Percentiles rank a stretch among this genome's conserved stretches.
Evolutionary conservation across 257 asterid species (phyloP).

Genomic region (Galeopsis tetrahit): DNA sequence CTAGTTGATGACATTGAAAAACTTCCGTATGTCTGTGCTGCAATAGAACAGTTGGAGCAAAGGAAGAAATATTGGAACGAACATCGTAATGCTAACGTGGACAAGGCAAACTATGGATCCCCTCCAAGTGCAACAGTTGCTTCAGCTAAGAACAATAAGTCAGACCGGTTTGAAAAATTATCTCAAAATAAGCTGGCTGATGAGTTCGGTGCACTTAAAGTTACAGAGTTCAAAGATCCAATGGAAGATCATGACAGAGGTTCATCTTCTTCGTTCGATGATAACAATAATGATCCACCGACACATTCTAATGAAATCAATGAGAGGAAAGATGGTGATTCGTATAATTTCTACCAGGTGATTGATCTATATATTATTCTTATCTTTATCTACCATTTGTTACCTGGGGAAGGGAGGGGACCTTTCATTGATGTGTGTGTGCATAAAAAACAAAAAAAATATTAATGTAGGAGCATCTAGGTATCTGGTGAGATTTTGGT

Average conservation of each 20-base stretch:
- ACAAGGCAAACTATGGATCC: constrained; percentile 44
- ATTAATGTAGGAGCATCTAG: constrained; percentile 14
- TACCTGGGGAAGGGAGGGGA: constrained; percentile 19
- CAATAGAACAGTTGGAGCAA: constrained; percentile 73
- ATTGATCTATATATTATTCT: constrained; percentile 22
- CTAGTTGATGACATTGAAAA: constrained; percentile 90
- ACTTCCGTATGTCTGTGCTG: constrained; percentile 92
- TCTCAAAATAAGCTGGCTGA: constrained; percentile 37
- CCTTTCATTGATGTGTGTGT: neutral
- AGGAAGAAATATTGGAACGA: constrained; percentile 82
- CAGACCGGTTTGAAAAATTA: constrained; percentile 38
- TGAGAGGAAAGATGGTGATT: constrained; percentile 50
- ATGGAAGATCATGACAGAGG: constrained; percentile 46
- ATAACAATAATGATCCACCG: constrained; percentile 34
- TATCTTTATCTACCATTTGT: neutral
- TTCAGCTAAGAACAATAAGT: constrained; percentile 33
- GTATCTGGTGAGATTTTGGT: neutral
- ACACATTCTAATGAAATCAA: constrained; percentile 36
- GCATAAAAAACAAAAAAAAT: neutral
- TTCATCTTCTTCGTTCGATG: constrained; percentile 47
- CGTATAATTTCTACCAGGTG: constrained; percentile 94
- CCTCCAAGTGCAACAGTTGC: constrained; percentile 41
- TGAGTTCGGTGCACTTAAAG: constrained; percentile 43
- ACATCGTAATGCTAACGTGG: constrained; percentile 45
- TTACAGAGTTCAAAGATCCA: constrained; percentile 40